These are phyloP conservation scores for Penicillium malachiteum DNA, from an alignment of 495 filamentous ascomycete genomes.

Conservation along the genomic window DNA sequence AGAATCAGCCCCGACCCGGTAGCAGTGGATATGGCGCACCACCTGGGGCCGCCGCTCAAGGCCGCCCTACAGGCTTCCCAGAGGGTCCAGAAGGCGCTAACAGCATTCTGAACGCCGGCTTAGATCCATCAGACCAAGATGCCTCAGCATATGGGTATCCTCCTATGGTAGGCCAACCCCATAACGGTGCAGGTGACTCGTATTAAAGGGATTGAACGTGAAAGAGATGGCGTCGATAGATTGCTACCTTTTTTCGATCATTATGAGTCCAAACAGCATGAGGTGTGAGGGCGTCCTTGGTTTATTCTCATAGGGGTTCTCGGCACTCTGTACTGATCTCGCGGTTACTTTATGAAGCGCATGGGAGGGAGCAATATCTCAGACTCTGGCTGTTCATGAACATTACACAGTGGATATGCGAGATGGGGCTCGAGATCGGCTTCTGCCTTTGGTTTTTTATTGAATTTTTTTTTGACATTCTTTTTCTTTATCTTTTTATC, in stretches of 20 bases:
- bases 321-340: not conserved
- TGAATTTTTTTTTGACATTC: not conserved
- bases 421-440: not conserved
- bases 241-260: too few species aligned
- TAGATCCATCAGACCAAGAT: conserved; percentile 61
- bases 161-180: conserved; percentile 57
- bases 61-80: conserved; percentile 51
- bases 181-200: conserved; percentile 65
- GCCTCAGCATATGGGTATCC: conserved; percentile 61
- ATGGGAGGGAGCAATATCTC: not conserved
- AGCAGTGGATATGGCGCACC: conserved; percentile 66
- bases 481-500: not conserved
- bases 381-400: not conserved
- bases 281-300: conserved; percentile 19
- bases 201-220: conserved; percentile 31
- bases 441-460: not conserved
- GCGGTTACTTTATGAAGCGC: not conserved
- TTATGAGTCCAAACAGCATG: conserved; percentile 6
- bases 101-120: conserved; percentile 58
- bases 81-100: conserved; percentile 56
- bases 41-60: conserved; percentile 48
- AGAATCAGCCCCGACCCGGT: conserved; percentile 66
- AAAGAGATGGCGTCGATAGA: not conserved
- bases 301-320: not conserved
- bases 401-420: not conserved